Percentiles rank a stretch among this genome's conserved stretches.
Evolutionary conservation across 1,284 basidiomycete species (phyloP).

Genomic region (Porogramme epimiltina): DNA sequence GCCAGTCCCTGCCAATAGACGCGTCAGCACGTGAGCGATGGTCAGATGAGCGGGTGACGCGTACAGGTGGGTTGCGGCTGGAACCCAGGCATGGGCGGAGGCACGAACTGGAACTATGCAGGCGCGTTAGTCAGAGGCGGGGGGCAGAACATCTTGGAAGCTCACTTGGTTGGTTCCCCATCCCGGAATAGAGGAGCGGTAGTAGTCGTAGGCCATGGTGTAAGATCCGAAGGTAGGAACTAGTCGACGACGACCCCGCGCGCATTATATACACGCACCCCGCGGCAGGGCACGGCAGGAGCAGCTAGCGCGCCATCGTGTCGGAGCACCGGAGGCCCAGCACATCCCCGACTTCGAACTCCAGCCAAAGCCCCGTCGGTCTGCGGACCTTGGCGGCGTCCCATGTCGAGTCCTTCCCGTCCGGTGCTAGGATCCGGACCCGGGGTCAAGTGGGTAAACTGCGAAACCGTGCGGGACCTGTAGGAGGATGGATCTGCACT

Average conservation of each 20-base stretch:
- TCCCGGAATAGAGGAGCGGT: constrained; percentile 21
- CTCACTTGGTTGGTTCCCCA: constrained; percentile 29
- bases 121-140: neutral
- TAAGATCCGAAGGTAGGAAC: neutral
- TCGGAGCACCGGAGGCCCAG: too few species aligned
- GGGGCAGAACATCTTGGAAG: neutral
- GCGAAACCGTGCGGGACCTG: too few species aligned
- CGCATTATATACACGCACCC: too few species aligned
- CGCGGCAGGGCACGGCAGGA: too few species aligned
- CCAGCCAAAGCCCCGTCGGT: too few species aligned
- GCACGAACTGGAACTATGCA: constrained; percentile 50
- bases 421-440: too few species aligned
- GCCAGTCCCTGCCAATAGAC: constrained; percentile 49
- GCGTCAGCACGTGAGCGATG: neutral
- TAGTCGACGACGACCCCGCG: neutral
- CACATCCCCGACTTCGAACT: too few species aligned
- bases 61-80: constrained; percentile 61
- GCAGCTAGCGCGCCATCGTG: too few species aligned
- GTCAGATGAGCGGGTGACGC: constrained; percentile 9
- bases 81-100: constrained; percentile 55
- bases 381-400: too few species aligned
- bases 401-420: too few species aligned
- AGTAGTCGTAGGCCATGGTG: constrained; percentile 26
- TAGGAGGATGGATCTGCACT: too few species aligned
- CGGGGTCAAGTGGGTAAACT: too few species aligned